These are phyloP conservation scores for Acanthochlamys bracteata DNA, from an alignment of 106 monocot species.

Conservation along the genomic window DNA sequence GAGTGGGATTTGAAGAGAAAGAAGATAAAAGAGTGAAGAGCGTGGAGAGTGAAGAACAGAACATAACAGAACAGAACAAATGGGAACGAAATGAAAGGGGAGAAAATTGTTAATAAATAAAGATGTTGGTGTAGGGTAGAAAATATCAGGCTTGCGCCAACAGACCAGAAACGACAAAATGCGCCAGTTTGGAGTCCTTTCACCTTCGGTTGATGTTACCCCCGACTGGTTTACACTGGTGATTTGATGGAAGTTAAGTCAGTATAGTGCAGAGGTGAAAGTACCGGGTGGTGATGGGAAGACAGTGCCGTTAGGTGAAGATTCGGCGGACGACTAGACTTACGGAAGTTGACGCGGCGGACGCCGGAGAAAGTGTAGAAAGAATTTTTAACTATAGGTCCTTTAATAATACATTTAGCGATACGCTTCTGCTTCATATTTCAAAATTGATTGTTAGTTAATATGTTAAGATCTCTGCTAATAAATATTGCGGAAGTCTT, in stretches of 20 bases:
- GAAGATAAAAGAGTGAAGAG: not conserved
- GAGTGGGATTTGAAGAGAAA: not conserved
- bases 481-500: too few relatives aligned
- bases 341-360: slow-evolving; percentile 5
- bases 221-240: not conserved
- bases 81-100: not conserved
- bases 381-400: too few relatives aligned
- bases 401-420: too few relatives aligned
- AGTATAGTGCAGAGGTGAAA: not conserved
- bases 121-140: not conserved
- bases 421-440: too few relatives aligned
- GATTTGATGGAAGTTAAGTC: too few relatives aligned
- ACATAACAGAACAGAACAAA: not conserved
- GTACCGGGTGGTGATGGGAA: not conserved
- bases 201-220: not conserved
- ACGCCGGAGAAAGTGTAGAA: not conserved
- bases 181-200: not conserved
- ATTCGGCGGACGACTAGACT: not conserved
- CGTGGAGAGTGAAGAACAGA: not conserved
- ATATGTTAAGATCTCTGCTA: too few relatives aligned
- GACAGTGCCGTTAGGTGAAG: not conserved
- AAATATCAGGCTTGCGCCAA: not conserved
- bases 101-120: not conserved
- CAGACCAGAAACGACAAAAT: not conserved
- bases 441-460: too few relatives aligned